Base-by-base conservation (phyloP, 177 flowering plant species). In the Vitis hybrid region DNA sequence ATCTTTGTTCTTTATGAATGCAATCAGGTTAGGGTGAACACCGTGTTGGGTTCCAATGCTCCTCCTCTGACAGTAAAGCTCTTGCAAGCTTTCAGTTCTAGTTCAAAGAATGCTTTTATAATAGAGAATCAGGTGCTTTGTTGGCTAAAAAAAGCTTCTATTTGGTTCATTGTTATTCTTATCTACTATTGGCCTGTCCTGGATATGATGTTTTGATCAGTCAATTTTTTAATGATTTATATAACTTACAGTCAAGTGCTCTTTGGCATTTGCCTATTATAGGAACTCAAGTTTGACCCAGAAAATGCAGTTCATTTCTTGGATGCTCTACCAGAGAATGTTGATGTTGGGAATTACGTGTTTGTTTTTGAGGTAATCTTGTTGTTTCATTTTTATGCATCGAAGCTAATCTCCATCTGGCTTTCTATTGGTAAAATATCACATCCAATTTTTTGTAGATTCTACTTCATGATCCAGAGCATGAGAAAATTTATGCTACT, bases 11-110 rank as follows among this genome's bases (percentile, higher is more conserved):
- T 3, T 65, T 31, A 5, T 19, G 18, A 18, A 63, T 51, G 26
- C 31, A 33, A 51, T 72, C 79, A 94, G 98, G 99, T 94, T 61
- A 82, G 71, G 67, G 94, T 94, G 69, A 88, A 72, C 70, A 93
- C 94, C 22, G 98, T 90, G 62, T 82, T 95, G 80, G 98, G 97
- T 45, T 91, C 93, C 39, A 64, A 64, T 74, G 88, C 90, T 55
- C 98, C 98, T 65, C 84, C 97, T 29, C 73, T 86, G 55, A 82
- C 90, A 15, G 94, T 93, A 71, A 89, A 83, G 72, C 89, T 95
- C 63, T 80, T 81, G 66, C 82, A 82, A 74, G 95, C 88, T 74
- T 78, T 77, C 71, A 72, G 69, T 18, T 76, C 89, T 74, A 80
- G 75, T 68, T 84, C 90, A 55, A 90, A 85, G 74, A 88, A 75